Conservation (phyloP, 148 eudicot genomes). For the Fallopia convolvulus region DNA sequence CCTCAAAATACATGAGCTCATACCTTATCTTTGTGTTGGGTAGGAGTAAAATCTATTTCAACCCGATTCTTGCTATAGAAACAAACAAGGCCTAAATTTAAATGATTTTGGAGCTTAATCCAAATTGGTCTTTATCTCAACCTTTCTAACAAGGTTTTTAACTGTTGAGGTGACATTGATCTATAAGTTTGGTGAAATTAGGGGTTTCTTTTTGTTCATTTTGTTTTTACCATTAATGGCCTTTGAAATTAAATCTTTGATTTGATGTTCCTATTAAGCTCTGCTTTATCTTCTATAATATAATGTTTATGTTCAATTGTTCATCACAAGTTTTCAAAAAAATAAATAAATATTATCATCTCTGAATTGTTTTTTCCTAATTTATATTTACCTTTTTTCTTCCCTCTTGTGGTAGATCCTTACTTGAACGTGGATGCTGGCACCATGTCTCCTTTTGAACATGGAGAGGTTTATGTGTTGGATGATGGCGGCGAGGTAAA, state of each 20-base stretch:
- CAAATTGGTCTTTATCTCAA: not conserved
- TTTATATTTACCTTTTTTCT: not conserved
- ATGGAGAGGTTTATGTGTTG: conserved; percentile 88
- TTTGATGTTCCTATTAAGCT: not conserved
- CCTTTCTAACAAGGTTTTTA: not conserved
- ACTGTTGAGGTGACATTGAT: conserved; percentile 2
- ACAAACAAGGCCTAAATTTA: no score
- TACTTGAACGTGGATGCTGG: conserved; percentile 96
- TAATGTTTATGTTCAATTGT: not conserved
- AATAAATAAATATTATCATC: not conserved
- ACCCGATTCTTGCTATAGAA: no score
- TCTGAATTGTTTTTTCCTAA: not conserved
- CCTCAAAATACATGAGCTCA: no score
- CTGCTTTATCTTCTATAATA: not conserved
- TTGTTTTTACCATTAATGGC: not conserved
- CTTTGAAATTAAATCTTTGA: not conserved
- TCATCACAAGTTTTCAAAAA: not conserved
- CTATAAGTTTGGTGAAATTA: not conserved
- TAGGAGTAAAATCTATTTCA: no score
- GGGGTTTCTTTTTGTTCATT: not conserved
- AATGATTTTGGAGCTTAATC: not conserved
- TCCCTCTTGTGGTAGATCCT: conserved; percentile 48
- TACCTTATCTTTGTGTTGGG: no score
- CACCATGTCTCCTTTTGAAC: conserved; percentile 98
- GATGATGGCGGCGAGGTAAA: conserved; percentile 98